Conservation (phyloP, 23 red algal species). For the Gracilaria vermiculophylla region DNA sequence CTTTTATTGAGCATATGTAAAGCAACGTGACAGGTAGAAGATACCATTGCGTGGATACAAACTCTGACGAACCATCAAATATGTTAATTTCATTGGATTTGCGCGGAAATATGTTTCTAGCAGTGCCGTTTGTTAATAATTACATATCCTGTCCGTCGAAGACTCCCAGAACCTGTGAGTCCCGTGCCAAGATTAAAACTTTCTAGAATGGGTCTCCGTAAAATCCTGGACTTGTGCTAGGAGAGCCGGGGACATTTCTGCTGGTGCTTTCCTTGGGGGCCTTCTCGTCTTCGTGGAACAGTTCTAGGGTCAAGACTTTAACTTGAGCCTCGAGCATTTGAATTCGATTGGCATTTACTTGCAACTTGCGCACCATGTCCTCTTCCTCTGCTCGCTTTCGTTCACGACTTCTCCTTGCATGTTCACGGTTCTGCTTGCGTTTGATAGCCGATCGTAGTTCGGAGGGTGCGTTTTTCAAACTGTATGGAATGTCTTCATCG, state of each 20-base stretch:
- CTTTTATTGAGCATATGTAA: too few species aligned
- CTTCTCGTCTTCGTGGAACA: not conserved
- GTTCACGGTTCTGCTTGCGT: slow-evolving; percentile 6
- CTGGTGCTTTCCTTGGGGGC: not conserved
- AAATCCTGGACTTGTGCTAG: not conserved
- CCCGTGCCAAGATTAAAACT: too few species aligned
- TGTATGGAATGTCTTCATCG: slow-evolving; percentile 21
- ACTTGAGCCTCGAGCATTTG: not conserved
- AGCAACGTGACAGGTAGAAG: too few species aligned
- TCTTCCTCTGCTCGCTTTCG: slow-evolving; percentile 9
- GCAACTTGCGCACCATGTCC: not conserved
- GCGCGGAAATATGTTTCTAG: too few species aligned
- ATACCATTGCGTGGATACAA: too few species aligned
- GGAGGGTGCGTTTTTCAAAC: not conserved
- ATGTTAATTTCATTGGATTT: too few species aligned
- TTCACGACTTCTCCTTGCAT: slow-evolving; percentile 19
- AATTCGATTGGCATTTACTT: not conserved
- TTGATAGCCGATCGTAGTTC: slow-evolving; percentile 18
- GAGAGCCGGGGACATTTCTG: not conserved
- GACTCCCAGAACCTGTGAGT: too few species aligned
- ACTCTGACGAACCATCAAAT: too few species aligned
- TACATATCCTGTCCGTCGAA: too few species aligned
- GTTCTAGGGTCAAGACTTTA: not conserved
- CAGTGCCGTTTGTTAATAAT: too few species aligned
- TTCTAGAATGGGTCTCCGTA: slow-evolving; percentile 17